Percentiles rank a stretch among this genome's conserved stretches.
These are phyloP conservation scores for Rhizopogon rudus DNA, from an alignment of 768 basidiomycete species.

Conservation along the genomic window DNA sequence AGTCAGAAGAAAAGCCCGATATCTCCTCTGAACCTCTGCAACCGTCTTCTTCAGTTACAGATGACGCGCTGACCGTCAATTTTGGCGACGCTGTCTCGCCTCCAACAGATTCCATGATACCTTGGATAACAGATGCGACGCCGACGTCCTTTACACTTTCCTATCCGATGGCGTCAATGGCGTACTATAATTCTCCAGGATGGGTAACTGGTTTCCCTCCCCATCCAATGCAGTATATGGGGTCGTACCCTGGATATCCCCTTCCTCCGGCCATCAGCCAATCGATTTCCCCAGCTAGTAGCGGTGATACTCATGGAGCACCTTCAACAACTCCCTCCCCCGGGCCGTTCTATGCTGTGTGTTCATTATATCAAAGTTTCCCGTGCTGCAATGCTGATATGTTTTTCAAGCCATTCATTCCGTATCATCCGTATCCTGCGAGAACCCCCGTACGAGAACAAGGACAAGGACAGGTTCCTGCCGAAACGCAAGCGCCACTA, in stretches of 20 bases:
- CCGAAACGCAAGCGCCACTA: constrained; percentile 46
- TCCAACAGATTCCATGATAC: constrained; percentile 2
- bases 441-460: constrained; percentile 19
- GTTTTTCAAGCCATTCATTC: constrained; percentile 39
- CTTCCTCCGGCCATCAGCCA: constrained; percentile 21
- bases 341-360: constrained; percentile 44
- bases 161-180: constrained; percentile 37
- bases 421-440: constrained; percentile 42
- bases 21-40: not conserved
- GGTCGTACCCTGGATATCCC: constrained; percentile 43
- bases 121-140: constrained; percentile 25
- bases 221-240: constrained; percentile 48
- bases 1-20: not conserved
- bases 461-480: constrained; percentile 9
- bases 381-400: constrained; percentile 7
- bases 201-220: constrained; percentile 53
- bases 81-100: constrained; percentile 5
- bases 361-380: constrained; percentile 13
- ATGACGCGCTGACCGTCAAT: constrained; percentile 16
- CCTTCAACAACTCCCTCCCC: constrained; percentile 21
- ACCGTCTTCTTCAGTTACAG: not conserved
- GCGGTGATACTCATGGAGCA: constrained; percentile 34
- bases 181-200: constrained; percentile 41
- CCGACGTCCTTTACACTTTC: constrained; percentile 20
- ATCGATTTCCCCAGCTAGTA: constrained; percentile 26